A percentile compares a stretch with the other conserved stretches of the same genome.
Conservation (phyloP, 495 filamentous ascomycete genomes). For the Hypoxylon lienhwacheense region DNA sequence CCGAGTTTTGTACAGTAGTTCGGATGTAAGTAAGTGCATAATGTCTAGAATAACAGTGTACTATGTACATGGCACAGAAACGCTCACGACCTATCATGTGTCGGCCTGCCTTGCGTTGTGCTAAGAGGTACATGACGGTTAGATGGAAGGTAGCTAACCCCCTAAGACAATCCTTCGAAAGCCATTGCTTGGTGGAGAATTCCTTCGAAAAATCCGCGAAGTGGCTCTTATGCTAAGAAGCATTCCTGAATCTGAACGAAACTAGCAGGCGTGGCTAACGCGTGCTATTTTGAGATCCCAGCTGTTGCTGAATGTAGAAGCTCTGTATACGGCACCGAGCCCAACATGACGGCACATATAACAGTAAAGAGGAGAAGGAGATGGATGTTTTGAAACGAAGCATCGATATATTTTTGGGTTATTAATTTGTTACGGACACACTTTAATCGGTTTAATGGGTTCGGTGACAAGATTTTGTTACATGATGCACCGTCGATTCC, state of each 20-base stretch:
- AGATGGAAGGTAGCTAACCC: not conserved
- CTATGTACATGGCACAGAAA: not conserved
- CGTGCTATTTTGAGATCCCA: slow-evolving; percentile 26
- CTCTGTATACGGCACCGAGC: not conserved
- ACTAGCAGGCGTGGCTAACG: not conserved
- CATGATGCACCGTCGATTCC: too few species aligned
- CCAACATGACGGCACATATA: not conserved
- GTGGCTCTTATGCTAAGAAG: not conserved
- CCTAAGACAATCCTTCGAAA: not conserved
- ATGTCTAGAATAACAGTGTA: not conserved
- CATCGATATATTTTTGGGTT: not conserved
- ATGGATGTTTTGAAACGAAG: slow-evolving; percentile 3
- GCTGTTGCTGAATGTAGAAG: slow-evolving; percentile 12
- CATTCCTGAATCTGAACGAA: not conserved
- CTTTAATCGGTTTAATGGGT: too few species aligned
- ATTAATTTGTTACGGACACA: too few species aligned
- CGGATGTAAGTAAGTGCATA: too few species aligned
- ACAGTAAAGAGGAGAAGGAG: not conserved
- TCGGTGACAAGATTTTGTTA: not conserved
- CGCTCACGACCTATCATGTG: not conserved
- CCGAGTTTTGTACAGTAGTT: too few species aligned
- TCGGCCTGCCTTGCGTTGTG: not conserved
- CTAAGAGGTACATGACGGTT: too few species aligned
- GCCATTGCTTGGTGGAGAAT: not conserved
- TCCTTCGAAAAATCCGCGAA: not conserved